phyloP scores from a whole-genome alignment of 257 asterid genomes.

The Solanum pinnatisectum region DNA sequence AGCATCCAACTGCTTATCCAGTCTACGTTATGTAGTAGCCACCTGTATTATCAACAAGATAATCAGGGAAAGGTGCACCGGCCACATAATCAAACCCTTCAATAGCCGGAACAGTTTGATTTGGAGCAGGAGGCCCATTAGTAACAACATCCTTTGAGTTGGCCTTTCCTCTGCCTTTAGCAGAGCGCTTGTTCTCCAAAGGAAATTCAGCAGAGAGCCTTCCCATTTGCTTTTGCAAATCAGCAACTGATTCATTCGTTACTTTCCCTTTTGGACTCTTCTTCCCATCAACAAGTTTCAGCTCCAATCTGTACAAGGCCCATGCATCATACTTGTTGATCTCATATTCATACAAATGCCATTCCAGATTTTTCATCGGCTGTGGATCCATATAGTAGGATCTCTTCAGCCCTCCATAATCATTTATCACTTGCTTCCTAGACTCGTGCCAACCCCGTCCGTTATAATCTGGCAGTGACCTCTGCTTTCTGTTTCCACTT shows the following conservation, averaged over 20 bases:
- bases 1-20: not conserved
- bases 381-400: constrained; percentile 99
- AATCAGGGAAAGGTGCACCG: constrained; percentile 27
- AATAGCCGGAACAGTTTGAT: constrained; percentile 1
- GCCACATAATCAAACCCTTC: constrained; percentile 39
- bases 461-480: constrained; percentile 86
- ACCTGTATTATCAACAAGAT: constrained; percentile 42
- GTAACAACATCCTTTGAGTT: constrained; percentile 10
- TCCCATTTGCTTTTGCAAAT: constrained; percentile 87
- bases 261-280: constrained; percentile 75
- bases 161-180: constrained; percentile 18
- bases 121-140: not conserved
- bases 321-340: constrained; percentile 49
- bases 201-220: constrained; percentile 75
- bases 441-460: constrained; percentile 99
- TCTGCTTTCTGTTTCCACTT: constrained; percentile 92
- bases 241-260: constrained; percentile 62
- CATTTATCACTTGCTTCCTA: constrained; percentile 81
- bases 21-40: constrained; percentile 38
- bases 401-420: constrained; percentile 84
- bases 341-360: constrained; percentile 93
- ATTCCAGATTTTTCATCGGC: constrained; percentile 71
- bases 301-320: constrained; percentile 86
- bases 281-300: constrained; percentile 52
- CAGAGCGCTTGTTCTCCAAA: constrained; percentile 25